These are phyloP conservation scores for Colletotrichum sp. DNA, from an alignment of 2,329 filamentous ascomycete genomes.

Conservation along the genomic window DNA sequence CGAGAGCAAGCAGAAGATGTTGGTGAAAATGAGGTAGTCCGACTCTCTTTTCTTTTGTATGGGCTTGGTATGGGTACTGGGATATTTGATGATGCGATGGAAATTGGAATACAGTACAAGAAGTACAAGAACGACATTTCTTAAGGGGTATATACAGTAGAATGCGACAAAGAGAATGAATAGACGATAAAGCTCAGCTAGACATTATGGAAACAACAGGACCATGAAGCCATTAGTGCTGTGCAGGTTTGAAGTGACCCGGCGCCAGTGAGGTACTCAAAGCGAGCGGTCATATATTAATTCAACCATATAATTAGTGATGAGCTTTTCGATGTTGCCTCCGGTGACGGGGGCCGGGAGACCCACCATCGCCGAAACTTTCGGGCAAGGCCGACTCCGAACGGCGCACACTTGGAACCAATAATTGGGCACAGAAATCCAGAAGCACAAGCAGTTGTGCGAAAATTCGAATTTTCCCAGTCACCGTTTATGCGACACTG, in stretches of 20 bases:
- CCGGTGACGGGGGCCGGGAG: not conserved
- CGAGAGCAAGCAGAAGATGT: not conserved
- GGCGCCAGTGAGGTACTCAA: not conserved
- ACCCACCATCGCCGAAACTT: not conserved
- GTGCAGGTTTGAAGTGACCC: no score
- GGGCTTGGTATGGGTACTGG: not conserved
- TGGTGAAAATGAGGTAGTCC: not conserved
- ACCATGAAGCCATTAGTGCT: rapidly evolving
- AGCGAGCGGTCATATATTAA: no score
- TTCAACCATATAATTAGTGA: no score
- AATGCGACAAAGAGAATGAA: not conserved
- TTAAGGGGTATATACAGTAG: not conserved
- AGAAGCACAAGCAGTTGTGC: no score
- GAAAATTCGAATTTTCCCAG: no score
- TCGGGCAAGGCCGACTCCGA: not conserved
- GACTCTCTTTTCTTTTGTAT: not conserved
- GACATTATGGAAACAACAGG: not conserved
- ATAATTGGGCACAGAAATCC: not conserved
- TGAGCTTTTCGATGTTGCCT: not conserved
- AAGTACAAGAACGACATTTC: not conserved
- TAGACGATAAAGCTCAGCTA: not conserved
- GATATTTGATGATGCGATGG: not conserved
- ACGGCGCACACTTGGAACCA: no score
- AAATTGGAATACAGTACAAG: not conserved
- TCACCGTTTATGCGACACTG: no score